Conservation (phyloP, 1,284 basidiomycete genomes). For the Tilletia caries region DNA sequence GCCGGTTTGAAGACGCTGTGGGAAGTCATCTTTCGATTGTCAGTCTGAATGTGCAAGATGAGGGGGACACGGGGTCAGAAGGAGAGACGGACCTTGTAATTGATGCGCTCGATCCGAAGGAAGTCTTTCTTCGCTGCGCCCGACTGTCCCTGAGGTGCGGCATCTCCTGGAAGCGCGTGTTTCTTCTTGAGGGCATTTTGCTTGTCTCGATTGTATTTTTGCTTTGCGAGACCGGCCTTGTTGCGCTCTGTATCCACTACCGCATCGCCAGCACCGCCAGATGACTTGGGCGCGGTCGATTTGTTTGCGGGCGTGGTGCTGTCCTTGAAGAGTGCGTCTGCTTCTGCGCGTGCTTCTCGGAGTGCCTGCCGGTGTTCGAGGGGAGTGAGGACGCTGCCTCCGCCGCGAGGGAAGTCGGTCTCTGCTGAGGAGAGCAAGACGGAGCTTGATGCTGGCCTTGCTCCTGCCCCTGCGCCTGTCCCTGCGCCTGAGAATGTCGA, state of each 20-base stretch:
- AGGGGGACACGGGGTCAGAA: too few species aligned
- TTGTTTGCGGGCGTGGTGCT: neutral
- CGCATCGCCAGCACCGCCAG: conserved; percentile 27
- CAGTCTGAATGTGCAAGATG: too few species aligned
- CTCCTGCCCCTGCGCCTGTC: neutral
- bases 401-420: conserved; percentile 89
- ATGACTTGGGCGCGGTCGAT: conserved; percentile 56
- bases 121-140: conserved; percentile 53
- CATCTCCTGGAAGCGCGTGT: conserved; percentile 22
- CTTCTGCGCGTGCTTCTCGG: conserved; percentile 79
- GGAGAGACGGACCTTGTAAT: conserved; percentile 71
- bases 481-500: too few species aligned
- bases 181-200: conserved; percentile 53
- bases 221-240: conserved; percentile 26
- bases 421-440: conserved; percentile 58
- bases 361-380: conserved; percentile 83
- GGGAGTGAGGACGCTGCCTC: conserved; percentile 70
- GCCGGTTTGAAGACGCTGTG: conserved; percentile 73
- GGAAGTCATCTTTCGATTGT: neutral
- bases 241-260: conserved; percentile 29
- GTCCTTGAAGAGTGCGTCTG: conserved; percentile 65
- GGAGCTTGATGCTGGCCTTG: neutral
- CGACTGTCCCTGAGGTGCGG: conserved; percentile 13
- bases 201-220: conserved; percentile 37
- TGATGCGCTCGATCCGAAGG: conserved; percentile 80